A percentile compares a stretch with the other conserved stretches of the same genome.
phyloP scores from a whole-genome alignment of 2,329 filamentous ascomycete genomes.

The Lizonia empirigonia region DNA sequence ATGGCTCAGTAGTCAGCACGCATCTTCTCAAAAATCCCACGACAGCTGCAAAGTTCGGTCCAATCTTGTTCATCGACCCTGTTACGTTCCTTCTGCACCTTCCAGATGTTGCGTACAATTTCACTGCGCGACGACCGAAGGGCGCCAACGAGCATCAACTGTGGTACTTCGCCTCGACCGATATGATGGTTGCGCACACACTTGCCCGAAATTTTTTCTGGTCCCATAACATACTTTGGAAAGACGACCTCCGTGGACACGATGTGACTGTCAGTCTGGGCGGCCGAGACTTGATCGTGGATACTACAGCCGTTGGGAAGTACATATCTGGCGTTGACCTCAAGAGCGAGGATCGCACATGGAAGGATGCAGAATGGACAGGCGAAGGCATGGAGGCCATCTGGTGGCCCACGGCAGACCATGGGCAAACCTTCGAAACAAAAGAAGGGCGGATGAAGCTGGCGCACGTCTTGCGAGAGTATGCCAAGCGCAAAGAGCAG shows the following conservation, averaged over 20 bases:
- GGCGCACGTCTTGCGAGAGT: constrained; percentile 34
- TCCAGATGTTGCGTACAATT: constrained; percentile 74
- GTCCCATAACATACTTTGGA: constrained; percentile 73
- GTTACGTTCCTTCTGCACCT: constrained; percentile 71
- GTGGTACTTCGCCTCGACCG: constrained; percentile 72
- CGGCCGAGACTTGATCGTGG: constrained; percentile 68
- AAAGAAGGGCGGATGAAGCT: constrained; percentile 32
- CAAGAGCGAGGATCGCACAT: constrained; percentile 33
- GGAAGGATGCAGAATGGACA: constrained; percentile 45
- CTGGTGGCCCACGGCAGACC: constrained; percentile 66
- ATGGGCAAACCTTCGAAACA: constrained; percentile 60
- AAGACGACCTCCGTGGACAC: constrained; percentile 61
- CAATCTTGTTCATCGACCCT: constrained; percentile 64
- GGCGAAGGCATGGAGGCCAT: constrained; percentile 61
- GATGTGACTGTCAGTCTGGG: constrained; percentile 64
- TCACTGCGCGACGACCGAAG: constrained; percentile 48
- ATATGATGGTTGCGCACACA: constrained; percentile 69
- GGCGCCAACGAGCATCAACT: constrained; percentile 71
- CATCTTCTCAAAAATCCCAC: constrained; percentile 62
- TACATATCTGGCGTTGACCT: constrained; percentile 58
- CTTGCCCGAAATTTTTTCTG: constrained; percentile 73
- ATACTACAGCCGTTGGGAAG: constrained; percentile 62
- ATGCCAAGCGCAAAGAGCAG: constrained; percentile 22
- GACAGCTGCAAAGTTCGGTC: constrained; percentile 55
- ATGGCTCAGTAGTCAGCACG: constrained; percentile 67